Evolutionary conservation across 169 alveolate species (phyloP), one percentile per base, ranked within the genome.

Genomic region (Cytauxzoon felis): DNA sequence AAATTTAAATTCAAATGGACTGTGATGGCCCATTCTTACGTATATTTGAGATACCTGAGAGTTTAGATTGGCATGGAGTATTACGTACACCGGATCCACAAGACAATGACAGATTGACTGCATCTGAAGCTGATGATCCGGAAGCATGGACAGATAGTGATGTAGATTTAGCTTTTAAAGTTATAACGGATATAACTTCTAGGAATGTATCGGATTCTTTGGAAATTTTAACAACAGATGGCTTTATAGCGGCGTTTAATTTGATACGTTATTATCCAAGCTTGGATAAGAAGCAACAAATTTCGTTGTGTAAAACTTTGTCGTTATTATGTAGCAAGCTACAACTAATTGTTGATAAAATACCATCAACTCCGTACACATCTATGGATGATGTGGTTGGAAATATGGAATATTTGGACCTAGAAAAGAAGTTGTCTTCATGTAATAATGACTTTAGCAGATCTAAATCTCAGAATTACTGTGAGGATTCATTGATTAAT

Each of bases 11-110:
- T n/a, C 45, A 21, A 4, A 71, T 61, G 82, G 82, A 69, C 21
- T 18, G 61, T 9, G 56, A 42, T n/a, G 1, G 34, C 5, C 9
- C 32, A 29, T 40, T 57, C 2, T 54, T 73, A 24, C 40, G 48
- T n/a, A 27, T 29, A 40, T 73, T 73, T 60, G 33, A 73, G 19
- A 73, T 73, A 18, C 78, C 84, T n/a, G 84, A 73, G 58, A 73
- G 69, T 47, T 72, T 73, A 41, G 84, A 73, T 49, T 73, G 69
- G 69, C 33, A 48, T 18, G 40, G 78, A 53, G 67, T 73, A 13
- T 64, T 73, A 30, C 21, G 84, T 16, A 78, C 84, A 34, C 84
- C 84, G n/a, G 84, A 79, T 13, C 50, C 70, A 18, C 80, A 73
- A 5, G 71, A 61, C 18, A 38, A 45, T 30, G 61, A 47, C 27